Base-by-base conservation (phyloP, 2,329 filamentous ascomycete genomes). In the Immersiporthe knoxdaviesiana region DNA sequence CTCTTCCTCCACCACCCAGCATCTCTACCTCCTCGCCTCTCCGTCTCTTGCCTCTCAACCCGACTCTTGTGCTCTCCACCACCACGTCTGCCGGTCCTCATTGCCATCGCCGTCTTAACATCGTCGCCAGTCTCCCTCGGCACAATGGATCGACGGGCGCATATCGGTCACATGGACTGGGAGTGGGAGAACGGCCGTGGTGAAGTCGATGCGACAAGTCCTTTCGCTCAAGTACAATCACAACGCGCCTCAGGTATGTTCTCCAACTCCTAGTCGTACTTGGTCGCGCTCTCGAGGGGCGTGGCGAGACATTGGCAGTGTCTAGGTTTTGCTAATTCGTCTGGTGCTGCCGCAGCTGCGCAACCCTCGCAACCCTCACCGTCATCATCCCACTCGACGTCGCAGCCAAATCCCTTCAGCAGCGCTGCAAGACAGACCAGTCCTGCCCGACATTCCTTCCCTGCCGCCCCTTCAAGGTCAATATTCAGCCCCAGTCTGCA, bases 111-210 rank as follows among this genome's bases (percentile, higher is more conserved):
- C 21, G 18, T 12, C 54, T 54, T 21, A 14, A 14, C 21, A 37
- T 14, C 10, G 14, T 8, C n/a, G 41, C 21, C 41, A 47, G 41
- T 27, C n/a, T n/a, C 8, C 21, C 11, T 18, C 56, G 50, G 41
- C 21, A 68, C 24, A 73, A 88, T 87, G 83, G 83, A 87, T 66
- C 82, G 82, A 73, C 82, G 88, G 74, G 87, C 84, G 1, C 85
- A 82, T 72, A 88, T 90, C 78, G 82, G 86, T 71, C 87, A 82
- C 72, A 91, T 91, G 88, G 88, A 90, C 74, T 91, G 87, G 86
- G 87, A 90, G 76, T 90, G 88, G 77, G 84, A 90, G 74, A 83
- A 82, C 35, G 37, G 56, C 71, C 78, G 81, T 62, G 87, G 84
- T 1, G 87, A 87, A 24, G 78, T 88, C 70, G 88, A 90, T 78